Evolutionary conservation across 257 asterid genomes (phyloP).

Genomic region (Gardenia jasminoides): DNA sequence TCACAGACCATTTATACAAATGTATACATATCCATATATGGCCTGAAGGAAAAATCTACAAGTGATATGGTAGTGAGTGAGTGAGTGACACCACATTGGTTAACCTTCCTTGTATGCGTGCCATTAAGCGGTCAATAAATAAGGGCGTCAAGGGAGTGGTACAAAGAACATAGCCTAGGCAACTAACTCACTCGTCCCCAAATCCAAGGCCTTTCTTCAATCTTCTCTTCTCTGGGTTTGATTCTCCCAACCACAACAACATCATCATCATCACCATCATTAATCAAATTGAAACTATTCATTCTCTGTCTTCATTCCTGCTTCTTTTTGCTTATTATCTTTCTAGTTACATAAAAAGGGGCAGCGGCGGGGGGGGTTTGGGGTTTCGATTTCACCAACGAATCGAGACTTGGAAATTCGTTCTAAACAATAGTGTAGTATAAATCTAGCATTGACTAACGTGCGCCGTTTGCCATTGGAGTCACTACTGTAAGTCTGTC

Average conservation of each 20-base stretch:
- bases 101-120: not conserved
- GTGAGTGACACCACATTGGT: no score
- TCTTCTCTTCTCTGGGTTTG: not conserved
- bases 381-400: slow-evolving; percentile 18
- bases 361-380: no score
- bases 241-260: not conserved
- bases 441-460: slow-evolving; percentile 19
- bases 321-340: no score
- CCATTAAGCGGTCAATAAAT: not conserved
- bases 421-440: not conserved
- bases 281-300: no score
- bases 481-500: slow-evolving; percentile 47
- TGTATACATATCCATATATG: no score
- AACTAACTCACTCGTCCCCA: not conserved
- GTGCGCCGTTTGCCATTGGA: slow-evolving; percentile 36
- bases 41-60: not conserved
- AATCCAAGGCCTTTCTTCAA: not conserved
- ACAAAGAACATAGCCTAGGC: not conserved
- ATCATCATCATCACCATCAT: not conserved
- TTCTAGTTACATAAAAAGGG: no score
- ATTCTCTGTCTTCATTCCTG: no score
- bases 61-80: no score
- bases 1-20: no score
- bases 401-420: slow-evolving; percentile 12
- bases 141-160: not conserved